Conservation (phyloP, 2,329 filamentous ascomycete species). For the Gnomoniopsis sp. region DNA sequence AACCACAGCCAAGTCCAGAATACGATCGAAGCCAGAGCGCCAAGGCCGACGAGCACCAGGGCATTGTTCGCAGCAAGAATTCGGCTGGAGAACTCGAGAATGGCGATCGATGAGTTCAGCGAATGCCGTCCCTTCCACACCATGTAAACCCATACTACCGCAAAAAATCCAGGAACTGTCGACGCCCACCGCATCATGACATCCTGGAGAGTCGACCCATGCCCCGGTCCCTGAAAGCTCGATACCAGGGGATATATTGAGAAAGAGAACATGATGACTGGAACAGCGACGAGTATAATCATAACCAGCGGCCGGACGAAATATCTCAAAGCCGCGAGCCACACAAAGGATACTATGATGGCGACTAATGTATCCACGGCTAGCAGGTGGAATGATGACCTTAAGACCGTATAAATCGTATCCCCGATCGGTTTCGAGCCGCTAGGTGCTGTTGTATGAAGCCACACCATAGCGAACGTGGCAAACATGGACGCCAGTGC, state of each 20-base stretch:
- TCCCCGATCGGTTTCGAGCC: conserved; percentile 76
- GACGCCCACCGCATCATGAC: conserved; percentile 84
- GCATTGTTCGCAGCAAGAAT: conserved; percentile 84
- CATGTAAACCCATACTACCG: conserved; percentile 78
- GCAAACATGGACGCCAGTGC: conserved; percentile 79
- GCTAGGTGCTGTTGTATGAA: conserved; percentile 75
- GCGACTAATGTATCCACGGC: conserved; percentile 90
- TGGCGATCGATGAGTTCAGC: conserved; percentile 77
- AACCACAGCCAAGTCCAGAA: conserved; percentile 96
- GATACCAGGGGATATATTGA: conserved; percentile 87
- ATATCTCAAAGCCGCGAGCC: conserved; percentile 83
- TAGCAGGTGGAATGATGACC: conserved; percentile 83
- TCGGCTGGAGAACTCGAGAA: conserved; percentile 87
- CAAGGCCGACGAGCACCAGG: conserved; percentile 79
- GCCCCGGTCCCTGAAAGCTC: conserved; percentile 75
- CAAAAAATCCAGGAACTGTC: conserved; percentile 69
- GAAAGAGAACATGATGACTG: conserved; percentile 82
- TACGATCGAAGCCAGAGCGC: conserved; percentile 70
- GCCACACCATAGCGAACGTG: conserved; percentile 82
- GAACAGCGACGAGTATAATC: conserved; percentile 78
- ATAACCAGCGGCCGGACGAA: conserved; percentile 84
- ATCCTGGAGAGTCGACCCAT: conserved; percentile 81
- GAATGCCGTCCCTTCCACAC: conserved; percentile 77
- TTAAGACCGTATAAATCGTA: conserved; percentile 87
- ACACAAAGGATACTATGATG: conserved; percentile 80